Percentiles rank a stretch among this genome's conserved stretches.
phyloP scores from a whole-genome alignment of 2,329 filamentous ascomycete genomes.

The Echinosphaeria canescens region DNA sequence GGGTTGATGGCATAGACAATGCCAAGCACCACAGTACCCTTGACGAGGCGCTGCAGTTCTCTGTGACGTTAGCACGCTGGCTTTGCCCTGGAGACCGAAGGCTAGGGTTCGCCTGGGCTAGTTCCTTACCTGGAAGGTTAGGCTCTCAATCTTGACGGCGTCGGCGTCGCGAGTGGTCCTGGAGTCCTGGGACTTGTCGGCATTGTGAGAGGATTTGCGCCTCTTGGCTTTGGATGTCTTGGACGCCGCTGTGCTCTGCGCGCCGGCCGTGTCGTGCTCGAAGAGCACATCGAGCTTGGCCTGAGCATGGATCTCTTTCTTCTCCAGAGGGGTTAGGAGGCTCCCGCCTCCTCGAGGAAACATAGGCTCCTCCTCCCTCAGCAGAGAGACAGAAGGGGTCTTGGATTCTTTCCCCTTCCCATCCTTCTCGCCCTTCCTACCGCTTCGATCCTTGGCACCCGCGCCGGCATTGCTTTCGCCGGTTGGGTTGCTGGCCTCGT shows the following conservation, averaged over 20 bases:
- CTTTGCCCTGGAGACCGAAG: conserved; percentile 2
- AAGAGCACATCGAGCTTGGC: conserved; percentile 82
- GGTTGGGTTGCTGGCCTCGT: too few relatives aligned
- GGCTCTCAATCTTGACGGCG: conserved; percentile 55
- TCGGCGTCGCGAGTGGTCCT: conserved; percentile 24
- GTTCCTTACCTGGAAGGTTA: conserved; percentile 63
- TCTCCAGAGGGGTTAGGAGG: conserved; percentile 77
- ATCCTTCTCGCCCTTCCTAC: conserved; percentile 7
- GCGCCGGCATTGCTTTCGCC: too few relatives aligned
- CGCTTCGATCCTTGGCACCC: too few relatives aligned
- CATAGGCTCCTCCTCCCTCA: conserved; percentile 63
- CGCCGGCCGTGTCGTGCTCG: conserved; percentile 47
- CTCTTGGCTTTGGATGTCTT: conserved; percentile 28
- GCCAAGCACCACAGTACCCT: conserved; percentile 73
- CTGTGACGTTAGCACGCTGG: conserved; percentile 3
- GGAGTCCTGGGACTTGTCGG: not conserved
- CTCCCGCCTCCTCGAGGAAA: conserved; percentile 89
- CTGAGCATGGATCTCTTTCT: conserved; percentile 90
- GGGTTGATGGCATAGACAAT: conserved; percentile 66
- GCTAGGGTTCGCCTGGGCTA: too few relatives aligned
- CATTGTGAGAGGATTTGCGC: conserved; percentile 15
- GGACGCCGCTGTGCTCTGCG: too few relatives aligned
- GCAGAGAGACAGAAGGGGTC: conserved; percentile 9
- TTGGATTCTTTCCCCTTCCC: conserved; percentile 11
- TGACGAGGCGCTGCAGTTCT: conserved; percentile 44